A percentile compares a stretch with the other conserved stretches of the same genome.
phyloP scores from a whole-genome alignment of 257 asterid genomes.

The Rauvolfia tetraphylla region DNA sequence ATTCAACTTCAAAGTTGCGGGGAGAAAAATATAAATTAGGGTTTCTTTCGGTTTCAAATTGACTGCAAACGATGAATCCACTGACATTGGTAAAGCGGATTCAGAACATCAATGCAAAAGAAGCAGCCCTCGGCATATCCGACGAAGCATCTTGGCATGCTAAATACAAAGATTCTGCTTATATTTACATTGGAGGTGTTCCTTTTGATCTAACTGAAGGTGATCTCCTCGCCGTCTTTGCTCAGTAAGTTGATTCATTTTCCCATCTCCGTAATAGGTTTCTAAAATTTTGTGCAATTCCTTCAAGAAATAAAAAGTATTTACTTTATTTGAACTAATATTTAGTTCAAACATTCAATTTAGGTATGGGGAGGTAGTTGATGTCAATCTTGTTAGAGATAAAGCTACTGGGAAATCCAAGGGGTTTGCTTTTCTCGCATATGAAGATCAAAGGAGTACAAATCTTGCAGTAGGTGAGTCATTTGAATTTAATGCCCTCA shows the following conservation, averaged over 20 bases:
- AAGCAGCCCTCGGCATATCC: constrained; percentile 77
- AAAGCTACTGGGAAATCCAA: constrained; percentile 93
- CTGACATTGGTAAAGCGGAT: constrained; percentile 86
- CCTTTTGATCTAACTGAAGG: constrained; percentile 97
- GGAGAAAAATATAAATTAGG: neutral
- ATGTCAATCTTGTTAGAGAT: constrained; percentile 80
- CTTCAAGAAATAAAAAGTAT: neutral
- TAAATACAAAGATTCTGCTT: constrained; percentile 90
- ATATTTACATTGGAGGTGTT: constrained; percentile 79
- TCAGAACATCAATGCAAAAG: constrained; percentile 72
- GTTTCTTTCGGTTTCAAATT: neutral
- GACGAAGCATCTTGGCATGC: constrained; percentile 97
- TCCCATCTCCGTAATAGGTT: neutral
- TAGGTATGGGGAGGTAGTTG: constrained; percentile 95
- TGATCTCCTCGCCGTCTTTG: constrained; percentile 84
- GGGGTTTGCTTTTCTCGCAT: constrained; percentile 90
- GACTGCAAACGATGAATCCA: constrained; percentile 58
- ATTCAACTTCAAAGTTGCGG: no score
- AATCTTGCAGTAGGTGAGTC: constrained; percentile 85
- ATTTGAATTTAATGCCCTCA: constrained; percentile 9
- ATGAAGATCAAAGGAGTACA: constrained; percentile 97
- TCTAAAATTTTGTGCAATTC: neutral
- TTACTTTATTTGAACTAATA: neutral
- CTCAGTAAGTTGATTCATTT: constrained; percentile 57
- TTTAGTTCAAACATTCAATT: neutral